Evolutionary conservation across 2,329 filamentous ascomycete species (phyloP).

Genomic region (Botryotinia globosa): DNA sequence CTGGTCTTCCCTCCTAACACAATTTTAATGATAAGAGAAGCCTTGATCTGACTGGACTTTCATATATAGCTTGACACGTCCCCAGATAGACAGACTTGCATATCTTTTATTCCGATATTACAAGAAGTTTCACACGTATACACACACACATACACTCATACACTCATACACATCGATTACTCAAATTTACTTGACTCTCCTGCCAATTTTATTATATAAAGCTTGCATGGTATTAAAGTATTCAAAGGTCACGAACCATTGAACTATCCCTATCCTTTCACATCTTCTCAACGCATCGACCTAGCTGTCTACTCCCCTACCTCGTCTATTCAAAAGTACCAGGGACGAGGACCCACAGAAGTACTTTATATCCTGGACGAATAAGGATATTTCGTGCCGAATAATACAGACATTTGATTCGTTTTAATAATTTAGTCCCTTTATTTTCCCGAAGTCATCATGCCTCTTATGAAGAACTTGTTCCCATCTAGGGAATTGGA

Average conservation of each 20-base stretch:
- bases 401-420: constrained; percentile 6
- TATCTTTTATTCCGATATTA: neutral
- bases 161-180: neutral
- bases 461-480: constrained; percentile 33
- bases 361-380: constrained; percentile 18
- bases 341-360: constrained; percentile 11
- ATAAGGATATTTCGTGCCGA: constrained; percentile 17
- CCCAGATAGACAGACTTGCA: neutral
- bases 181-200: constrained; percentile 20
- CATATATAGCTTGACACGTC: neutral
- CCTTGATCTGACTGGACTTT: constrained; percentile 1
- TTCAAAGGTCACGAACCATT: constrained; percentile 8
- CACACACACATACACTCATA: neutral
- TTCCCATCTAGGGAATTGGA: constrained; percentile 27
- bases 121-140: neutral
- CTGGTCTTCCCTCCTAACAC: constrained; percentile 3
- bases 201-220: constrained; percentile 22
- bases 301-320: neutral
- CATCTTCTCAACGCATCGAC: constrained; percentile 7
- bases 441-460: constrained; percentile 20
- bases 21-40: constrained; percentile 20
- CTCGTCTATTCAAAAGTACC: constrained; percentile 2
- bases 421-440: constrained; percentile 13
- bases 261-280: constrained; percentile 5
- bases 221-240: constrained; percentile 16